Base-by-base conservation (phyloP, 176 grass and related monocot species). In the Poa pratensis region DNA sequence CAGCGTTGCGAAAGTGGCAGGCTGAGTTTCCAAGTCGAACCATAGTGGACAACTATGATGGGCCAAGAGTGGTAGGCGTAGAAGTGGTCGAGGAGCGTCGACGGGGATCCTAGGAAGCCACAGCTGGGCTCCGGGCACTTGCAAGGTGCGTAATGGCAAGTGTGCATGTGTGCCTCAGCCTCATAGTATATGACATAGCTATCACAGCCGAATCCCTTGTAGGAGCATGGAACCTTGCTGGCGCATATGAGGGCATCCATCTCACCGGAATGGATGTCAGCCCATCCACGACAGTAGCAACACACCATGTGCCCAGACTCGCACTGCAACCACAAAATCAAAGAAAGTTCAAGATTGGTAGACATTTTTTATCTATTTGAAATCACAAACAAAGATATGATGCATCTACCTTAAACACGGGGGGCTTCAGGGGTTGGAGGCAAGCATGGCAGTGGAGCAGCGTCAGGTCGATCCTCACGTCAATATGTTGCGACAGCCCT, bases 371-470 rank as follows among this genome's bases (percentile, higher is more conserved):
- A 3, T 30, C 5, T 8, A 13, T 15, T 5, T 8, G 19, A 20
- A 68, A 19, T 4, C 9, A 69, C 34, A 4, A 69, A 69, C 4
- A 69, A 69, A 69, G 11, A 7, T 20, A n/a, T 1, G 34, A 12
- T 39, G 32, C 19, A 2, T 10, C 11, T 34, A 85, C 83, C 83
- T 42, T 42, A 73, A 57, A 85, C 0, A 26, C 54, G 22, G 61
- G 62, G 8, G 83, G 74, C 74, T 57, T 69, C 62, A 85, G 61
- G 23, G 83, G 83, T 9, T n/a, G 22, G 23, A 15, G 10, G 62
- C 83, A 85, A 9, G 74, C 34, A 2, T 43, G 17, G 35, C 74
- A 85, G 35, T 85, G 75, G 63, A 85, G 52, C 3, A 43, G 9
- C 2, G 50, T 14, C 23, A 46, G 4, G 3, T 27, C 49, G 2